Percentiles rank a stretch among this genome's conserved stretches.
Evolutionary conservation across 1,284 basidiomycete genomes (phyloP).

Genomic region (Puccinia sorghi): DNA sequence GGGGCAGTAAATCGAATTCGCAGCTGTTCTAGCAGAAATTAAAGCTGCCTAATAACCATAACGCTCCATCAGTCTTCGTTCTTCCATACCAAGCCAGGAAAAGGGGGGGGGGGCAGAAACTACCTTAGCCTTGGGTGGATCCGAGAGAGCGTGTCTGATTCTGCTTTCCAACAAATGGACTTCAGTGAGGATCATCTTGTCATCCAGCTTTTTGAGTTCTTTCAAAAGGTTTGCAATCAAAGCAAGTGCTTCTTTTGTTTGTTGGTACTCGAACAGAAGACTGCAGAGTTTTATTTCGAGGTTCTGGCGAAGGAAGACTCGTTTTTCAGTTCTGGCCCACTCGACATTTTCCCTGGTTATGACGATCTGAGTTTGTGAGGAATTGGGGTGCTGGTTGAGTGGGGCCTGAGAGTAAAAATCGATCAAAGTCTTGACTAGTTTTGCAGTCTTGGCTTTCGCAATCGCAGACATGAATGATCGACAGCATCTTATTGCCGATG

Average conservation of each 20-base stretch:
- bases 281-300: constrained; percentile 85
- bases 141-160: constrained; percentile 87
- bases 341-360: constrained; percentile 86
- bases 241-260: constrained; percentile 66
- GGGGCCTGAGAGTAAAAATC: constrained; percentile 23
- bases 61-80: not conserved
- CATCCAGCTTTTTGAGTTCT: constrained; percentile 89
- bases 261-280: constrained; percentile 64
- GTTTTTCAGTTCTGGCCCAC: constrained; percentile 89
- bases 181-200: constrained; percentile 97
- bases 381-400: constrained; percentile 19
- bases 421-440: constrained; percentile 65
- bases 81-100: not conserved
- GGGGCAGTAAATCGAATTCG: constrained; percentile 96
- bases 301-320: constrained; percentile 92
- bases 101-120: constrained; percentile 45
- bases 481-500: constrained; percentile 81
- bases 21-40: constrained; percentile 88
- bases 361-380: constrained; percentile 70
- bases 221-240: constrained; percentile 82
- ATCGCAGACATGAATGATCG: constrained; percentile 88
- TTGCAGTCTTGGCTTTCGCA: constrained; percentile 97
- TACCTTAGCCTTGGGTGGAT: constrained; percentile 89
- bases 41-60: constrained; percentile 71
- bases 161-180: constrained; percentile 90